Evolutionary conservation across 495 filamentous ascomycete genomes (phyloP), one percentile per base, ranked within the genome.

Genomic region (Penicillium goetzii): DNA sequence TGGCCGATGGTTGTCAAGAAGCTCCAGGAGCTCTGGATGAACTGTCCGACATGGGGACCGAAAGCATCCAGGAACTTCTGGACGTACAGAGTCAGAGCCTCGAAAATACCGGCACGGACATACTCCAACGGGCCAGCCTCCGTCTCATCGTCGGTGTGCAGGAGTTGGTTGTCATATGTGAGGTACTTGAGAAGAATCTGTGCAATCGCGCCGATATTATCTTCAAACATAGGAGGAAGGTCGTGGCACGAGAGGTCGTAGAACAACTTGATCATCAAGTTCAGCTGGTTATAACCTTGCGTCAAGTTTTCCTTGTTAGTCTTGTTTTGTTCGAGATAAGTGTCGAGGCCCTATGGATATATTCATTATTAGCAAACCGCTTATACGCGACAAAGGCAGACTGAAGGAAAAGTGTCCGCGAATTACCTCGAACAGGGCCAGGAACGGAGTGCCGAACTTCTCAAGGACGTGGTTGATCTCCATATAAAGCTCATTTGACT

Each of bases 181-280:
- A 99, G 85, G 73, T 98, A 99, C 68, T 97, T 97, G 77, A 96
- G 92, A 5, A 98, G 81, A 6, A 97, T 79, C 12, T 79, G 74
- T 17, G 91, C 88, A 64, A 99, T 89, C 43, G 84, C 83, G 12
- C 82, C 68, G 47, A 98, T 83, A 68, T 95, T 88, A 38, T 96
- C 88, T 81, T 95, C 92, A 73, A 99, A 97, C 66, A 90, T 86
- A 9, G 94, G 93, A 11, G 96, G 92, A 59, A 99, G 85, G 73
- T 99, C 96, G 73, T 99, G 96, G 74, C 90, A 97, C 34, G 92
- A 95, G 14, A 99, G 86, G 76, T 99, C 96, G 78, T 94, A 96
- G 69, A 97, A 88, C 40, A 99, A 82, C 77, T 97, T 94, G 60
- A 96, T 81, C 61, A 96, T 85, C 26, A 97, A 80, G 69, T 92